Percentiles rank a stretch among this genome's conserved stretches.
These are phyloP conservation scores for Diutina siamensis DNA, from an alignment of 1,139 yeast genomes.

Conservation along the genomic window DNA sequence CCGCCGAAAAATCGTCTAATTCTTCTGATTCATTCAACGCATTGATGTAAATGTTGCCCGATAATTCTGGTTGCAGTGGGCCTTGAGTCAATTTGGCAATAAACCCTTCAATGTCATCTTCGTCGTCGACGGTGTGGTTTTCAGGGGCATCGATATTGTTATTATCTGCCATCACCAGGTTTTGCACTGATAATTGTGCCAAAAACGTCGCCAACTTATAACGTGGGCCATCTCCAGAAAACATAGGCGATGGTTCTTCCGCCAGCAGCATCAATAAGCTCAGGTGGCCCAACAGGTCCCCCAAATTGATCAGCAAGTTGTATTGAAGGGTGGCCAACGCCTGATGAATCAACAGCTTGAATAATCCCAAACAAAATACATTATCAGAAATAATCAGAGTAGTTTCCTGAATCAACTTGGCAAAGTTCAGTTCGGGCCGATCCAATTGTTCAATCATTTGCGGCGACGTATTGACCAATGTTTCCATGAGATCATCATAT, in stretches of 20 bases:
- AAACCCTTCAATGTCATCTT: slow-evolving; percentile 15
- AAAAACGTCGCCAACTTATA: slow-evolving; percentile 58
- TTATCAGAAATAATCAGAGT: slow-evolving; percentile 23
- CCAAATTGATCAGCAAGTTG: slow-evolving; percentile 1
- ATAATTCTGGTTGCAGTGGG: slow-evolving; percentile 7
- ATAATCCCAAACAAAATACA: slow-evolving; percentile 7
- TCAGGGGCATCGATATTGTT: slow-evolving; percentile 14
- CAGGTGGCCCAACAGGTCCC: neutral
- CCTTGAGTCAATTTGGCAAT: slow-evolving; percentile 1
- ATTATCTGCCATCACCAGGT: slow-evolving; percentile 40
- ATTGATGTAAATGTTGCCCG: slow-evolving; percentile 32
- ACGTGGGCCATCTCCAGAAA: slow-evolving; percentile 11
- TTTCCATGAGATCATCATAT: slow-evolving; percentile 30
- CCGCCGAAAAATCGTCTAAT: slow-evolving; percentile 80
- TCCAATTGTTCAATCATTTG: slow-evolving; percentile 30
- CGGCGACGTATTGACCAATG: slow-evolving; percentile 35
- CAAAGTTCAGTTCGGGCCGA: slow-evolving; percentile 27
- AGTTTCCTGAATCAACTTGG: slow-evolving; percentile 36
- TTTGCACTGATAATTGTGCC: slow-evolving; percentile 60
- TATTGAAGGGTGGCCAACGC: slow-evolving; percentile 5
- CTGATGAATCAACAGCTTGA: slow-evolving; percentile 5
- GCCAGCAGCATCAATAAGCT: slow-evolving; percentile 2
- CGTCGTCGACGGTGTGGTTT: slow-evolving; percentile 12
- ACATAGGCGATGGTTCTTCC: neutral
- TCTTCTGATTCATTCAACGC: slow-evolving; percentile 46